Evolutionary conservation across 305 asterid species (phyloP).

Genomic region (Fraxinus velutina): DNA sequence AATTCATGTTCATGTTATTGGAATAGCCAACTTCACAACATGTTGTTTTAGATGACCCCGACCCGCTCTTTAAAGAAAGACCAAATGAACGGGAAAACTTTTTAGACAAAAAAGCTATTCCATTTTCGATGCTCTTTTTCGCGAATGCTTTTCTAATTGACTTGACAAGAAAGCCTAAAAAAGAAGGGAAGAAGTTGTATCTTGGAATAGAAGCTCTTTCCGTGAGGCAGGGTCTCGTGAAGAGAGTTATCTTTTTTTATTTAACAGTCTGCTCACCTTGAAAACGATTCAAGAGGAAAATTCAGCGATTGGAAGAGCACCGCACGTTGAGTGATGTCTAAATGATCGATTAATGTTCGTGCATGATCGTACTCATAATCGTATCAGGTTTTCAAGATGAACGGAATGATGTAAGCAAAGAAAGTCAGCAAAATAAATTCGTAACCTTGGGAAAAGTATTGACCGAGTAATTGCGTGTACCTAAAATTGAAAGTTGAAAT

Average conservation of each 20-base stretch:
- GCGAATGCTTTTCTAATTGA: neutral
- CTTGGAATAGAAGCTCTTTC: neutral
- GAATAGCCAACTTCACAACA: neutral
- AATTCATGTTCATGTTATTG: neutral
- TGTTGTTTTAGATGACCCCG: neutral
- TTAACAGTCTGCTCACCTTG: neutral
- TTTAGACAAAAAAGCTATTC: too few species aligned
- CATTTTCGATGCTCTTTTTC: neutral
- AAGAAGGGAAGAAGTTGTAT: neutral
- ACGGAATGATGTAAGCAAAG: too few species aligned
- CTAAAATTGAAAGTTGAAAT: too few species aligned
- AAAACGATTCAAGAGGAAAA: neutral
- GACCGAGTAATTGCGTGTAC: too few species aligned
- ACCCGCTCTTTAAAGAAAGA: neutral
- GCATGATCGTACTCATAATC: too few species aligned
- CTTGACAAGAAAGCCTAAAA: neutral
- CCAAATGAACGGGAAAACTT: neutral
- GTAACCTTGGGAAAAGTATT: too few species aligned
- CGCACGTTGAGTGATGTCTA: neutral
- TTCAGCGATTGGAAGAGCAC: too few species aligned
- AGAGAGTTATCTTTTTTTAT: neutral
- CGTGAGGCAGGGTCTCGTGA: fast-evolving
- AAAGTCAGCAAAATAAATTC: too few species aligned
- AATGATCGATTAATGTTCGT: too few species aligned
- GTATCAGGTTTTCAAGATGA: too few species aligned